Conservation (phyloP, 495 filamentous ascomycete genomes). For the Penicillium canescens region DNA sequence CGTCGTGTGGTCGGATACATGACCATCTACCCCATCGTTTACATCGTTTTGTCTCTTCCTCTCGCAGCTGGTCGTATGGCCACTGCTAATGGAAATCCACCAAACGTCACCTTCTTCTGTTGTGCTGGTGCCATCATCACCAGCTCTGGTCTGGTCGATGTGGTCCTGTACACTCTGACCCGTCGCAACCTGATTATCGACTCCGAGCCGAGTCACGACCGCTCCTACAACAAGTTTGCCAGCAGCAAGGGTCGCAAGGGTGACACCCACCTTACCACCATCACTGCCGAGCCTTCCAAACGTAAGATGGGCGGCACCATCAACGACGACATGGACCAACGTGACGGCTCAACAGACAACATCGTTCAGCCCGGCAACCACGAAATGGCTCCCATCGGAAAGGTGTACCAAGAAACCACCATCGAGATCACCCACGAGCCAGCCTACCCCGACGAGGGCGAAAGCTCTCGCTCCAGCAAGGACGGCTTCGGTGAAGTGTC, state of each 20-base stretch:
- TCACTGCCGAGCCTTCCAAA: conserved; percentile 34
- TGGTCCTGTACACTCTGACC: conserved; percentile 71
- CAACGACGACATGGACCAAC: conserved; percentile 20
- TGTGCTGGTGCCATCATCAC: conserved; percentile 72
- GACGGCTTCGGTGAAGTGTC: conserved; percentile 23
- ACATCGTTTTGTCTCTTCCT: conserved; percentile 69
- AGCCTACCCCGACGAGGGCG: conserved; percentile 29
- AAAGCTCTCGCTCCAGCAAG: conserved; percentile 34
- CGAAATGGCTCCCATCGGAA: conserved; percentile 39
- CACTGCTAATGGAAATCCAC: conserved; percentile 55
- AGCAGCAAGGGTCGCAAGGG: conserved; percentile 32
- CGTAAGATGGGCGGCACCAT: conserved; percentile 20
- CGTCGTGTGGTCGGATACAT: conserved; percentile 61
- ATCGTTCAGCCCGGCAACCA: conserved; percentile 33
- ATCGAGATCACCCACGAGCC: conserved; percentile 46
- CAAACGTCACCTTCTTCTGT: conserved; percentile 62
- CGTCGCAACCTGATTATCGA: conserved; percentile 49
- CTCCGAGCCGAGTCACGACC: conserved; percentile 40
- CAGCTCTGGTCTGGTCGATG: conserved; percentile 73
- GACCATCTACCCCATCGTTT: conserved; percentile 76
- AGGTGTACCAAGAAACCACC: conserved; percentile 48
- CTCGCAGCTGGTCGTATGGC: conserved; percentile 70
- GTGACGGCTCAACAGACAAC: conserved; percentile 42
- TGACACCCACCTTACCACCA: conserved; percentile 33
- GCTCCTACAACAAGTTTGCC: conserved; percentile 37